Conservation (phyloP, 2,329 filamentous ascomycete genomes). For the Orbilia oligospora region DNA sequence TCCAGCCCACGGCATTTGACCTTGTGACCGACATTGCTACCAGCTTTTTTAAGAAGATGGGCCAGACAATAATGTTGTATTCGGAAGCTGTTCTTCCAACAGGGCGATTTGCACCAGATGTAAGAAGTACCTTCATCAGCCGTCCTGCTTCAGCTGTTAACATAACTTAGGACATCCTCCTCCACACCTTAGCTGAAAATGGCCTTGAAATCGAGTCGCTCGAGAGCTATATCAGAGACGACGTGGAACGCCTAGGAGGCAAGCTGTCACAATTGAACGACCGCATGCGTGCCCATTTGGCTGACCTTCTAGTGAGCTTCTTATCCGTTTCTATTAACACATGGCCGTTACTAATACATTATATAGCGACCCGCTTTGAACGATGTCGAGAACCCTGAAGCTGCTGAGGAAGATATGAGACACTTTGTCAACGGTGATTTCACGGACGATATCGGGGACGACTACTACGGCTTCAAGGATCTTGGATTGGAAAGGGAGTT, state of each 20-base stretch:
- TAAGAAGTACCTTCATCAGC: constrained; percentile 29
- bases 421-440: constrained; percentile 98
- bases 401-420: constrained; percentile 96
- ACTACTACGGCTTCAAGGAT: constrained; percentile 98
- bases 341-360: constrained; percentile 62
- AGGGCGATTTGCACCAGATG: constrained; percentile 63
- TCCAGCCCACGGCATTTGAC: constrained; percentile 93
- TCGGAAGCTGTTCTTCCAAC: constrained; percentile 77
- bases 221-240: constrained; percentile 90
- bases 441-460: constrained; percentile 95
- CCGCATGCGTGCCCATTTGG: constrained; percentile 90
- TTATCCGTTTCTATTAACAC: not conserved
- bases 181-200: constrained; percentile 87
- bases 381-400: constrained; percentile 86
- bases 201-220: constrained; percentile 85
- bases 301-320: constrained; percentile 79
- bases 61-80: constrained; percentile 84
- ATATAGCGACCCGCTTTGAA: constrained; percentile 81
- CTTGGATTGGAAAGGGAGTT: constrained; percentile 93
- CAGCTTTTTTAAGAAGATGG: constrained; percentile 89
- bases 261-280: constrained; percentile 91
- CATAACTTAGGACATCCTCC: constrained; percentile 77
- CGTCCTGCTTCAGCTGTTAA: constrained; percentile 12
- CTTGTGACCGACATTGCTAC: constrained; percentile 88
- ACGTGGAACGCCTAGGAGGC: constrained; percentile 85